phyloP scores from a whole-genome alignment of 2,329 filamentous ascomycete genomes.

The Diaporthe australafricana region DNA sequence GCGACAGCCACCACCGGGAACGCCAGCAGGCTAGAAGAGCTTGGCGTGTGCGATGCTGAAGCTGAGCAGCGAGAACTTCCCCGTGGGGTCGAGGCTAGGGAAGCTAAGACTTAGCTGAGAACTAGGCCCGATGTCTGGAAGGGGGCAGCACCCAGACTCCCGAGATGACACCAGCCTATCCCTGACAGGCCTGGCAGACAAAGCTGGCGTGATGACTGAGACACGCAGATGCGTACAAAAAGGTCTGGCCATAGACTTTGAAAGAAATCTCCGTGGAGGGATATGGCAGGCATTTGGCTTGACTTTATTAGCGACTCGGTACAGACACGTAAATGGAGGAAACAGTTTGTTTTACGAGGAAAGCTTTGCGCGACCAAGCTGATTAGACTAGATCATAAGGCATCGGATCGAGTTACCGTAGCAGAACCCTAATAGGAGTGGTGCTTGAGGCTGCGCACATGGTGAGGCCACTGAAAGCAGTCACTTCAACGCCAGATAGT shows the following conservation, averaged over 20 bases:
- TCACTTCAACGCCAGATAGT: background rate
- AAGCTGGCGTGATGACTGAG: conserved; percentile 1
- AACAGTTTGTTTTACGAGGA: background rate
- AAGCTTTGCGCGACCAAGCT: background rate
- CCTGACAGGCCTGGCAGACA: conserved; percentile 9
- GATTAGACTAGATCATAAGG: background rate
- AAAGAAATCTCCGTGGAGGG: background rate
- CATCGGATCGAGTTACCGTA: background rate
- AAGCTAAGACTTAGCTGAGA: conserved; percentile 16
- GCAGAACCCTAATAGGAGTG: background rate
- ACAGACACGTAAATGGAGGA: background rate
- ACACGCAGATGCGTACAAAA: background rate
- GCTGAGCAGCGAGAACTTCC: conserved; percentile 22
- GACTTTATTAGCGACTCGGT: background rate
- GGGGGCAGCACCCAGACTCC: background rate
- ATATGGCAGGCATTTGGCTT: background rate
- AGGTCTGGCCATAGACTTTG: background rate
- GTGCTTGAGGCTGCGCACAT: background rate
- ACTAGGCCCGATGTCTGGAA: conserved; percentile 13
- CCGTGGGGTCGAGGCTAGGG: conserved; percentile 22
- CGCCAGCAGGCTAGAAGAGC: background rate
- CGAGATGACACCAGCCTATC: background rate
- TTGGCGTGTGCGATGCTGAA: conserved; percentile 16
- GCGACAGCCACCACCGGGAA: background rate
- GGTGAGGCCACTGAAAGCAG: background rate